Percentiles rank a stretch among this genome's conserved stretches.
These are phyloP conservation scores for Peronospora farinosa DNA, from an alignment of 352 stramenopile species.

Conservation along the genomic window DNA sequence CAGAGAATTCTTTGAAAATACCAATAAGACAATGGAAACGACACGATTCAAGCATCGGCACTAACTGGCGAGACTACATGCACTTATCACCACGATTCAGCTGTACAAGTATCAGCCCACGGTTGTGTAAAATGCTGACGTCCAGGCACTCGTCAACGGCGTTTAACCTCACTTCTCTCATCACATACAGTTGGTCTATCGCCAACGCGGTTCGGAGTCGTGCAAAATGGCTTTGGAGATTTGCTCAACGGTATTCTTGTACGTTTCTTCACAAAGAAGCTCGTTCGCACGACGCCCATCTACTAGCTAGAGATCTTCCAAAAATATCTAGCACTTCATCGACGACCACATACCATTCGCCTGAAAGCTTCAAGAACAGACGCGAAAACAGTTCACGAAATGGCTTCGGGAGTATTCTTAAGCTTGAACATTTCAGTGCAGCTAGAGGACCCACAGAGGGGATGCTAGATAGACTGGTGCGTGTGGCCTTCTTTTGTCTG, in stretches of 20 bases:
- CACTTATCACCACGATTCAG: background rate
- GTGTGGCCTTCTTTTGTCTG: constrained; percentile 3
- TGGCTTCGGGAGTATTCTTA: constrained; percentile 7
- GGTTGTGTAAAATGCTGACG: constrained; percentile 3
- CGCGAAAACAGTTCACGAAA: constrained; percentile 9
- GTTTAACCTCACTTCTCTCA: constrained; percentile 8
- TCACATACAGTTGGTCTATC: constrained; percentile 18
- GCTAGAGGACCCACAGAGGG: constrained; percentile 13
- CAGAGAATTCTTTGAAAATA: constrained; percentile 8
- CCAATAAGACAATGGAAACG: background rate
- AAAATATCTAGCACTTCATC: constrained; percentile 21
- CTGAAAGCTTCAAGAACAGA: constrained; percentile 8
- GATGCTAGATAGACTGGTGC: constrained; percentile 14
- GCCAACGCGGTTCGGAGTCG: constrained; percentile 16
- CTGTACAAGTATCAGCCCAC: constrained; percentile 3
- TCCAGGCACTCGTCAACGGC: constrained; percentile 1
- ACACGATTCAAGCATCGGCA: too few relatives aligned
- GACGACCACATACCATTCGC: constrained; percentile 11
- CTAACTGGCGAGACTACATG: background rate
- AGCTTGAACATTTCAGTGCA: constrained; percentile 1
- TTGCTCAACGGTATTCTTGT: constrained; percentile 4
- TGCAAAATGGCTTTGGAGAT: constrained; percentile 17
- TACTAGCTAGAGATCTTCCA: constrained; percentile 8
- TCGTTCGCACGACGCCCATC: constrained; percentile 17
- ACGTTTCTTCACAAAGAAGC: constrained; percentile 10